Conservation (phyloP, 192 early-diverging fungal species). For the Backusella circina region DNA sequence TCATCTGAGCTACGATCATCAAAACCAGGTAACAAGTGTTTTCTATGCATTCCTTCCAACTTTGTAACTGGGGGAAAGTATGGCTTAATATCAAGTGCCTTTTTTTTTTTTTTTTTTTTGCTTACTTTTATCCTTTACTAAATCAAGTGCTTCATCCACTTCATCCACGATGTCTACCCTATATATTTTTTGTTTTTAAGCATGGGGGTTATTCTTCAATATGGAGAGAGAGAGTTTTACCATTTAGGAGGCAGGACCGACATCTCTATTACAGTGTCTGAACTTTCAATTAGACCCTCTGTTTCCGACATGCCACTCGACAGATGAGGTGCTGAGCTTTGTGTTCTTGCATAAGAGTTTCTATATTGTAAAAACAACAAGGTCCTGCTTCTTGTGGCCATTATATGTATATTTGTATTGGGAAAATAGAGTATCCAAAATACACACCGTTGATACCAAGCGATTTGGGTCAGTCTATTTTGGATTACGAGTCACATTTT, state of each 20-base stretch:
- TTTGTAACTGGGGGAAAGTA: constrained; percentile 47
- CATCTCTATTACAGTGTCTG: constrained; percentile 85
- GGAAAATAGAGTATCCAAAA: too few relatives aligned
- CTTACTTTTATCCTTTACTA: constrained; percentile 61
- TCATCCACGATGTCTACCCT: constrained; percentile 93
- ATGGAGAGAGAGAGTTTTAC: too few relatives aligned
- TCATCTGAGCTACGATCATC: constrained; percentile 82
- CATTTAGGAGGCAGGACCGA: constrained; percentile 89
- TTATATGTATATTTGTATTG: constrained; percentile 1
- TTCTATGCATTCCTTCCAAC: constrained; percentile 81
- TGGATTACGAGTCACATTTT: too few relatives aligned
- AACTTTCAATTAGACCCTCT: constrained; percentile 59
- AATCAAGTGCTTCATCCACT: constrained; percentile 65
- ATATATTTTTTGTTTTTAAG: neutral
- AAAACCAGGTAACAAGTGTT: constrained; percentile 90
- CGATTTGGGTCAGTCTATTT: too few relatives aligned
- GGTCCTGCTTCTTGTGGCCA: constrained; percentile 89
- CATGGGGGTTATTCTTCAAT: neutral
- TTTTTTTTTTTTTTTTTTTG: neutral
- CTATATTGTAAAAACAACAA: constrained; percentile 92
- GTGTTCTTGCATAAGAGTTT: constrained; percentile 76
- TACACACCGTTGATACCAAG: too few relatives aligned
- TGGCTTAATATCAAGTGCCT: too few relatives aligned
- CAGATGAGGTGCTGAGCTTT: constrained; percentile 20
- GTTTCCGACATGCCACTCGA: constrained; percentile 32